A percentile compares a stretch with the other conserved stretches of the same genome.
These are phyloP conservation scores for Fusarium neocosmosporiellum DNA, from an alignment of 2,329 filamentous ascomycete species.

Conservation along the genomic window DNA sequence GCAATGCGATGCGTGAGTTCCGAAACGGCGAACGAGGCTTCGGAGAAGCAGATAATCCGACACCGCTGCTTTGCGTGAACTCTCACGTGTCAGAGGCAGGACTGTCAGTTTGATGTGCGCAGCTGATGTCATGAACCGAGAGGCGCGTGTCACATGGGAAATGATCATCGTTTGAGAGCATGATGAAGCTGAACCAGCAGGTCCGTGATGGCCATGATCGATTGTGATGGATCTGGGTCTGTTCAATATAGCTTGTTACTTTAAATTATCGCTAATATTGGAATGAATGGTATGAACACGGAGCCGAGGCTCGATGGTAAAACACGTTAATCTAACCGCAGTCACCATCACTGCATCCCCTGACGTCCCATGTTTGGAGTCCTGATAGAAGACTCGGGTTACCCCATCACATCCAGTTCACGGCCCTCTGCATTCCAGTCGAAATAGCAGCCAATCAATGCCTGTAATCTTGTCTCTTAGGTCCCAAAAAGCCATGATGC, in stretches of 20 bases:
- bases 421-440: not conserved
- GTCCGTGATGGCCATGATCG: not conserved
- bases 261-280: not conserved
- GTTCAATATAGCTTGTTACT: not conserved
- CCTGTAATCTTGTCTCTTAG: conserved; percentile 10
- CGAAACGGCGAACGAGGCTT: not conserved
- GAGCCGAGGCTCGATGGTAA: not conserved
- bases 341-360: conserved; percentile 8
- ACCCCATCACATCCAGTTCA: not conserved
- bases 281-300: not conserved
- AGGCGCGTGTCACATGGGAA: conserved; percentile 31
- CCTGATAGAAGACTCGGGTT: not conserved
- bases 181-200: not conserved
- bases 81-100: conserved; percentile 33
- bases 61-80: not conserved
- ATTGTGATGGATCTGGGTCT: not conserved
- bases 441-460: conserved; percentile 18
- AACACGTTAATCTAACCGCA: not conserved
- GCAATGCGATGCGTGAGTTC: not conserved
- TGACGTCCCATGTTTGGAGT: conserved; percentile 34
- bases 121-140: conserved; percentile 38
- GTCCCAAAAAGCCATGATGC: not conserved
- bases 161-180: conserved; percentile 11
- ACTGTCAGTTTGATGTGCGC: not conserved
- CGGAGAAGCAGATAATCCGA: conserved; percentile 20